Conservation (phyloP, 1,139 yeast species). For the Saccharomyces uvarum region DNA sequence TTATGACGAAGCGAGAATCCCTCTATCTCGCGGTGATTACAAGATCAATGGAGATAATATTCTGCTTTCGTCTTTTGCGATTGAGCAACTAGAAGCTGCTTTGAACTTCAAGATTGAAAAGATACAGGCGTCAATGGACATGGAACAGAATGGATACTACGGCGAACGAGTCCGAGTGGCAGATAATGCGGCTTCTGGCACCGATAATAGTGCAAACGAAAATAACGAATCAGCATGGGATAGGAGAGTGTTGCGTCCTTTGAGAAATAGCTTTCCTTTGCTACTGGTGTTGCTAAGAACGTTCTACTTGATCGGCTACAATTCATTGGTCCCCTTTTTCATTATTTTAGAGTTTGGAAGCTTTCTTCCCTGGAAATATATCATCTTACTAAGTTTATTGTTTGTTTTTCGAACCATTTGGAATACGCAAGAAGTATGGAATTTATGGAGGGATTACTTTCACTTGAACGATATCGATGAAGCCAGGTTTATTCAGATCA, state of each 20-base stretch:
- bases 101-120: conserved; percentile 6
- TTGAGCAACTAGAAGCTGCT: conserved; percentile 9
- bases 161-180: background rate
- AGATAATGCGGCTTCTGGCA: background rate
- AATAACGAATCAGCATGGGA: background rate
- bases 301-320: conserved; percentile 17
- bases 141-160: background rate
- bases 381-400: conserved; percentile 11
- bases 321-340: conserved; percentile 19
- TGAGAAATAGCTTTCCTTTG: background rate
- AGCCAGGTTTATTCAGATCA: conserved; percentile 9
- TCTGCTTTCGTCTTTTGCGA: conserved; percentile 10
- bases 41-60: conserved; percentile 10
- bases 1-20: conserved; percentile 5
- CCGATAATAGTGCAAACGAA: background rate
- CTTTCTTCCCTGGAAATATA: conserved; percentile 16
- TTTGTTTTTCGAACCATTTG: conserved; percentile 18
- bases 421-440: conserved; percentile 22
- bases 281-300: conserved; percentile 11
- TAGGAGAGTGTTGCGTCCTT: background rate
- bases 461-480: conserved; percentile 14
- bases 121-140: background rate
- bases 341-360: conserved; percentile 17
- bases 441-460: conserved; percentile 22
- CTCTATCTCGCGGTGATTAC: conserved; percentile 14